Evolutionary conservation across 2,329 filamentous ascomycete species (phyloP).

Genomic region (Microdochium paspali): DNA sequence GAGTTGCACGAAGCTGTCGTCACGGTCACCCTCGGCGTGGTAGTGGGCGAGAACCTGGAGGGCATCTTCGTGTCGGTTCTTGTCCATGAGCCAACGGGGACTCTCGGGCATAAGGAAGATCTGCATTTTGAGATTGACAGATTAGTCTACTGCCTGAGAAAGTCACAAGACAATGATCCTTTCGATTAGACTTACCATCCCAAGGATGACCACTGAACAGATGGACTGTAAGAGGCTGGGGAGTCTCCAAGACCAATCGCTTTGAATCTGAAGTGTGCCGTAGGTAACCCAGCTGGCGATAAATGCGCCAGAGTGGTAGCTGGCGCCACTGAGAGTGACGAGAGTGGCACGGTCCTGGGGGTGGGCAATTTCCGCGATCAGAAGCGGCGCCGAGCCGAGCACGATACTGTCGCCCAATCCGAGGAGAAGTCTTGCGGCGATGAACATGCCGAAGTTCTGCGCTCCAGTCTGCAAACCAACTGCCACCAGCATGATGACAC

Average conservation of each 20-base stretch:
- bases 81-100: slow-evolving; percentile 18
- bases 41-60: slow-evolving; percentile 21
- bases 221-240: neutral
- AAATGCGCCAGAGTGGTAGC: neutral
- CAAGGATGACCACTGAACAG: neutral
- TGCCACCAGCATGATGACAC: slow-evolving; percentile 36
- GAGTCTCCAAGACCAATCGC: neutral
- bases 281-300: neutral
- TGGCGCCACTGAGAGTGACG: neutral
- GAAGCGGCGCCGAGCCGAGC: slow-evolving; percentile 34
- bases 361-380: slow-evolving; percentile 39
- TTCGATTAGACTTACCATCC: neutral
- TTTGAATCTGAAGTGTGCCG: neutral
- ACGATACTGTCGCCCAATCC: slow-evolving; percentile 40
- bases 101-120: slow-evolving; percentile 16
- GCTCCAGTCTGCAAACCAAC: slow-evolving; percentile 32
- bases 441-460: slow-evolving; percentile 21
- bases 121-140: neutral
- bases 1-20: slow-evolving; percentile 35
- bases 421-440: slow-evolving; percentile 42
- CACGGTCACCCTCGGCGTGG: slow-evolving; percentile 34
- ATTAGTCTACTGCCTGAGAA: neutral
- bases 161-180: neutral
- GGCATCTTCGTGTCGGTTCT: slow-evolving; percentile 20
- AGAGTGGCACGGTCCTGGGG: slow-evolving; percentile 31